Percentiles rank a stretch among this genome's conserved stretches.
phyloP scores from a whole-genome alignment of 331 rosid species.

The Malus hybrid region DNA sequence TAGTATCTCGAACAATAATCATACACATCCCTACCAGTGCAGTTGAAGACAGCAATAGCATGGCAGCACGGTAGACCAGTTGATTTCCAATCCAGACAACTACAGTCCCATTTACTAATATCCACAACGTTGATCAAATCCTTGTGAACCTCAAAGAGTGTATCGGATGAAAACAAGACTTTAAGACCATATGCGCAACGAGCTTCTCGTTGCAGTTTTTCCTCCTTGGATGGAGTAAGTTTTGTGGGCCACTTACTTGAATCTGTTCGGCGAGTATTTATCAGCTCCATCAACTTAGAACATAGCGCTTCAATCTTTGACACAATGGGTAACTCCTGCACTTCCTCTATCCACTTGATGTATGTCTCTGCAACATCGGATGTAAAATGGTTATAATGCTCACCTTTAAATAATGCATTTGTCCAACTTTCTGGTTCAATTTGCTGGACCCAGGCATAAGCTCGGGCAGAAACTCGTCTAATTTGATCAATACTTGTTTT shows the following conservation, averaged over 20 bases:
- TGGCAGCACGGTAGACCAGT: conserved; percentile 50
- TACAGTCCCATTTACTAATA: conserved; percentile 33
- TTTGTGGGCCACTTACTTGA: conserved; percentile 29
- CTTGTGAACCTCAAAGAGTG: conserved; percentile 49
- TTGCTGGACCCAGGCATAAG: conserved; percentile 36
- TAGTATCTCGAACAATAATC: conserved; percentile 33
- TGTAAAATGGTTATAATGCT: conserved; percentile 34
- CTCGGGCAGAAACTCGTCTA: conserved; percentile 35
- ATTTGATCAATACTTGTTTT: conserved; percentile 32
- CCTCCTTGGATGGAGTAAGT: conserved; percentile 48
- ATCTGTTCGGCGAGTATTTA: conserved; percentile 17
- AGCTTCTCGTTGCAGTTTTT: conserved; percentile 22
- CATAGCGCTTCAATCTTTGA: conserved; percentile 37
- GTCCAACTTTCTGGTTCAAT: conserved; percentile 48
- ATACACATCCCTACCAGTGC: conserved; percentile 27
- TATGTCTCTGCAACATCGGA: conserved; percentile 23
- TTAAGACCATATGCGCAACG: conserved; percentile 28
- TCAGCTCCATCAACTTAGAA: conserved; percentile 30
- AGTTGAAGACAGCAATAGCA: conserved; percentile 37
- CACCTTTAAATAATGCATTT: conserved; percentile 38
- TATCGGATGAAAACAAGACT: conserved; percentile 46
- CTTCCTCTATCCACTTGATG: conserved; percentile 37
- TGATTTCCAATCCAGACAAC: conserved; percentile 39
- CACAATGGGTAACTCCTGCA: conserved; percentile 29
- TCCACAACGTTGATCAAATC: conserved; percentile 45